Base-by-base conservation (phyloP, 208 protist genomes). In the Trypanosoma cruzi region DNA sequence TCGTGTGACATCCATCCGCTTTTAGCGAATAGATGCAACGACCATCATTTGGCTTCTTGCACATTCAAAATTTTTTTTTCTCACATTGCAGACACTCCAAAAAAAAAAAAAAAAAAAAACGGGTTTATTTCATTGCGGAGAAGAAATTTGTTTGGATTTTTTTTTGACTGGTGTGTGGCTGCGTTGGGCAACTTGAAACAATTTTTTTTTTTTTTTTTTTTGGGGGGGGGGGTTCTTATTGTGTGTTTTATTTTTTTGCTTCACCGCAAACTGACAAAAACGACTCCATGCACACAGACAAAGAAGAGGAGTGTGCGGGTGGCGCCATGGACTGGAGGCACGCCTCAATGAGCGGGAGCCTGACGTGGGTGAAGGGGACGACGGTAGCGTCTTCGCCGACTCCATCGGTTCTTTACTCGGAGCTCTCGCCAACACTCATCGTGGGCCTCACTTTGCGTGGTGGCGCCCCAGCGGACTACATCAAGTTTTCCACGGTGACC, bases 391-490 rank as follows among this genome's bases (percentile, higher is more conserved):
- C 28, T 0, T 64, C 56, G 26, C 6, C 29, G 20, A 59, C 56
- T 22, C 32, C 40, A 26, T 32, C 29, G n/a, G 31, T 16, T 36
- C 67, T 82, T 22, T 79, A 61, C 56, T 74, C 72, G 18, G 72
- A 69, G 44, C 63, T 82, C 4, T 79, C 77, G 7, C 77, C 77
- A 32, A 78, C 72, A 22, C 71, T 82, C 24, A 67, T 82, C 16
- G 37, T 75, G 31, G 77, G 66, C 10, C 46, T 60, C n/a, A 55
- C 46, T 32, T 36, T 32, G 29, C 29, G 57, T 32, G 65, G 62
- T 60, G 66, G 66, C 32, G 55, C 58, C 6, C 66, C 77, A 48
- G 72, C 64, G 16, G 64, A 72, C 54, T 82, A 75, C 57, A 36
- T 82, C 22, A 79, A 53, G 44, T 55, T 82, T 64, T 78, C 72